These are phyloP conservation scores for Neonectria ditissima DNA, from an alignment of 2,329 filamentous ascomycete species.

Conservation along the genomic window DNA sequence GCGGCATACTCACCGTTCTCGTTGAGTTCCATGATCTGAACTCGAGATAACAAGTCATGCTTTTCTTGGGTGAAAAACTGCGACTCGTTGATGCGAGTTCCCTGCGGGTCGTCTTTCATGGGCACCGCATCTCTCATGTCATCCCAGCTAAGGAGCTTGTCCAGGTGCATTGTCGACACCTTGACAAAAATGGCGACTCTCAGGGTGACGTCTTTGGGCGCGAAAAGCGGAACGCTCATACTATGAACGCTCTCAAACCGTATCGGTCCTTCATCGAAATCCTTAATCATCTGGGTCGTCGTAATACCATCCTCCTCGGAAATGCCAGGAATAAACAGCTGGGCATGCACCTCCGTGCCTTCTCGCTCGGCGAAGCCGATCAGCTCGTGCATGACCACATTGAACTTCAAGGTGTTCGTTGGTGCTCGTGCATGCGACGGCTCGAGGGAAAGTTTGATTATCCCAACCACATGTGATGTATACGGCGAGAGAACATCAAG, in stretches of 20 bases:
- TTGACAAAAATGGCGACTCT: slow-evolving; percentile 92
- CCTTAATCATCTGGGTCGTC: slow-evolving; percentile 92
- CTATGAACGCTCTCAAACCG: slow-evolving; percentile 98
- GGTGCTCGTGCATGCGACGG: slow-evolving; percentile 94
- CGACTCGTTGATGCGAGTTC: slow-evolving; percentile 83
- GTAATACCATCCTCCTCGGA: slow-evolving; percentile 92
- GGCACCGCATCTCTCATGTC: slow-evolving; percentile 89
- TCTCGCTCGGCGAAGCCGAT: slow-evolving; percentile 95
- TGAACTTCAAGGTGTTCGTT: slow-evolving; percentile 94
- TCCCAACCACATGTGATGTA: slow-evolving; percentile 89
- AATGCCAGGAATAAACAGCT: slow-evolving; percentile 93
- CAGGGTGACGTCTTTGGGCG: slow-evolving; percentile 77
- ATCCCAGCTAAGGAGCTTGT: slow-evolving; percentile 98
- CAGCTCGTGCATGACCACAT: slow-evolving; percentile 97
- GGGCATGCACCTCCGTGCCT: slow-evolving; percentile 94
- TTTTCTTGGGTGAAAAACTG: slow-evolving; percentile 95
- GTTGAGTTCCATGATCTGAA: slow-evolving; percentile 91
- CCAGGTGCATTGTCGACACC: slow-evolving; percentile 92
- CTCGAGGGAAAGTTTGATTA: slow-evolving; percentile 90
- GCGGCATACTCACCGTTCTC: slow-evolving; percentile 92
- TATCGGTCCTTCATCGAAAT: slow-evolving; percentile 92
- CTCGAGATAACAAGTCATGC: slow-evolving; percentile 88
- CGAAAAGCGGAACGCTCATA: slow-evolving; percentile 88
- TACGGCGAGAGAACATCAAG: slow-evolving; percentile 93
- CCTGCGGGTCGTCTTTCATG: slow-evolving; percentile 66